These are phyloP conservation scores for Debaryomycetaceae sp. DNA, from an alignment of 1,139 yeast genomes.

Conservation along the genomic window DNA sequence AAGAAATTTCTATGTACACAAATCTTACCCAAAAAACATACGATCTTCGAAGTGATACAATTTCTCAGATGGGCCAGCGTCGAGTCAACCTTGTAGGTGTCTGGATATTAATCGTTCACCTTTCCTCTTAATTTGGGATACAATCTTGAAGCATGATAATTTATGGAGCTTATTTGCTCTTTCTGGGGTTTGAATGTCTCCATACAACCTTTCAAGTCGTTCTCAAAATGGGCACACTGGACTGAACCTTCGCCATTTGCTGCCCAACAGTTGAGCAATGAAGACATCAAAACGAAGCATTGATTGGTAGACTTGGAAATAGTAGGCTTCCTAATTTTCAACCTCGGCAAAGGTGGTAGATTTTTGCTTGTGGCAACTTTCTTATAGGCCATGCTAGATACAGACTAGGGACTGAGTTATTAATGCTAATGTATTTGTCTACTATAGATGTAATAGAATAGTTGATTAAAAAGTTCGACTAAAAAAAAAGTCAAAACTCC, in stretches of 20 bases:
- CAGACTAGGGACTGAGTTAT: background rate
- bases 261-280: conserved; percentile 92
- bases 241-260: conserved; percentile 83
- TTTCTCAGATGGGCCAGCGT: too few species aligned
- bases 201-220: conserved; percentile 45
- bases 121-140: conserved; percentile 76
- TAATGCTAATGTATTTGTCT: background rate
- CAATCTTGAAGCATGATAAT: conserved; percentile 81
- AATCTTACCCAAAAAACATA: too few species aligned
- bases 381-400: conserved; percentile 23
- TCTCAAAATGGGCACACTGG: conserved; percentile 62
- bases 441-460: background rate
- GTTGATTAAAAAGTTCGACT: background rate
- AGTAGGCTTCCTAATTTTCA: conserved; percentile 66
- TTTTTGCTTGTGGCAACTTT: conserved; percentile 25
- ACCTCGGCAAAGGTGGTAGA: conserved; percentile 73
- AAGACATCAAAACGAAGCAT: conserved; percentile 79
- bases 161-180: conserved; percentile 52
- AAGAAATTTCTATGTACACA: too few species aligned
- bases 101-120: conserved; percentile 53
- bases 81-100: too few species aligned
- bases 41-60: too few species aligned
- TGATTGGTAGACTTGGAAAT: conserved; percentile 59
- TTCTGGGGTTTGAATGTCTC: conserved; percentile 45
- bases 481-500: background rate